A percentile compares a stretch with the other conserved stretches of the same genome.
These are phyloP conservation scores for Metschnikowia noctiluminum DNA, from an alignment of 805 yeast genomes.

Conservation along the genomic window DNA sequence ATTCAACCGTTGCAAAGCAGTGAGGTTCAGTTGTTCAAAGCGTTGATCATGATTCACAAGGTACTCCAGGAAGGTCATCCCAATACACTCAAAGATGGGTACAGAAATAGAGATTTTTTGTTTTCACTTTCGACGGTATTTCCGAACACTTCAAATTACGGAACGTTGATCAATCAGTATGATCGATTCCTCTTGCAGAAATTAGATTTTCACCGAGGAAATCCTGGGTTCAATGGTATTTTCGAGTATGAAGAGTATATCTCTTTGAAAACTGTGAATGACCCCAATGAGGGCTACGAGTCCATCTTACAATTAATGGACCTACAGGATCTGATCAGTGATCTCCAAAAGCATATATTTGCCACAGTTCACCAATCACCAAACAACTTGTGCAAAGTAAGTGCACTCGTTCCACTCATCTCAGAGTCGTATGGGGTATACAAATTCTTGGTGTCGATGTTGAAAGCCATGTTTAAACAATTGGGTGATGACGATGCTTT, in stretches of 20 bases:
- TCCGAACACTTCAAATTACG: slow-evolving; percentile 51
- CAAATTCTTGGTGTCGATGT: slow-evolving; percentile 84
- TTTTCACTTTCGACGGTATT: slow-evolving; percentile 63
- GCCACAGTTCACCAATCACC: slow-evolving; percentile 62
- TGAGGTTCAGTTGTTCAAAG: slow-evolving; percentile 82
- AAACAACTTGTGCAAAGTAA: slow-evolving; percentile 69
- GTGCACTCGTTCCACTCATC: slow-evolving; percentile 86
- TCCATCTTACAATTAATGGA: slow-evolving; percentile 81
- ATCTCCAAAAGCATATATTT: slow-evolving; percentile 71
- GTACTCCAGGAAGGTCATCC: slow-evolving; percentile 98
- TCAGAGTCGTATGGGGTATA: slow-evolving; percentile 91
- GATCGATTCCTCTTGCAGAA: slow-evolving; percentile 66
- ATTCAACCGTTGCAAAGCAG: slow-evolving; percentile 75
- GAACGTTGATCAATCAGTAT: slow-evolving; percentile 74
- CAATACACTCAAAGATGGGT: slow-evolving; percentile 74
- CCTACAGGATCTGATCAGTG: slow-evolving; percentile 79
- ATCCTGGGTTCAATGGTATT: slow-evolving; percentile 89
- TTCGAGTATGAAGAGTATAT: slow-evolving; percentile 95
- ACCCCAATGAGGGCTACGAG: slow-evolving; percentile 95
- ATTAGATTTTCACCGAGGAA: slow-evolving; percentile 76
- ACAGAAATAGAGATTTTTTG: slow-evolving; percentile 73
- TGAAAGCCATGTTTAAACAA: slow-evolving; percentile 78
- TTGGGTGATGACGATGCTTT: slow-evolving; percentile 74
- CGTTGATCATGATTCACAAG: slow-evolving; percentile 81
- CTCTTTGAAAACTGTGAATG: slow-evolving; percentile 80